Conservation (phyloP, 75 land plant species). For the Ceratopteris richardii region DNA sequence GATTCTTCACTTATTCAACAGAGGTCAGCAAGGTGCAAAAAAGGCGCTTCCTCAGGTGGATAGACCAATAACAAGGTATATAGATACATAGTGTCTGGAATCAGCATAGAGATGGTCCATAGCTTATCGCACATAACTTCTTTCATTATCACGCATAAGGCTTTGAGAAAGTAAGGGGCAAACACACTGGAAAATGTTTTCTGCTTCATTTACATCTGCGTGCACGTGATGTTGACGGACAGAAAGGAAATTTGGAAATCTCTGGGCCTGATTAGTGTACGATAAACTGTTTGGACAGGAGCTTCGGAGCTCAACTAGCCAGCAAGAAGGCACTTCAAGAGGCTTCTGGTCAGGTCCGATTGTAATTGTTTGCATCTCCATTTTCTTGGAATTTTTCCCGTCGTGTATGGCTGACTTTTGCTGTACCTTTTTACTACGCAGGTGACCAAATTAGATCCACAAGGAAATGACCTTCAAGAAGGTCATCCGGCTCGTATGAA, state of each 20-base stretch:
- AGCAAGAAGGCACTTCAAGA: background rate
- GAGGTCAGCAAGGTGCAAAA: background rate
- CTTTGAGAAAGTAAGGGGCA: no score
- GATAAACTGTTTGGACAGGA: background rate
- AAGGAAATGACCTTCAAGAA: background rate
- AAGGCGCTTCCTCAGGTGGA: slow-evolving; percentile 17
- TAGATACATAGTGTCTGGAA: background rate
- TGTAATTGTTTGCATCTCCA: background rate
- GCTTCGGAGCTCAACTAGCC: slow-evolving; percentile 2
- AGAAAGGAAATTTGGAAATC: no score
- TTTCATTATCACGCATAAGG: background rate
- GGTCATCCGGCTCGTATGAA: no score
- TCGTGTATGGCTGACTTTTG: no score
- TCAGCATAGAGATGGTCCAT: no score
- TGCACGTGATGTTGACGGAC: no score
- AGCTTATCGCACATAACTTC: no score
- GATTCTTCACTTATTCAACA: background rate
- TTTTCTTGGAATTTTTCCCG: background rate
- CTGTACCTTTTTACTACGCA: no score
- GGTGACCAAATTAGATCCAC: no score
- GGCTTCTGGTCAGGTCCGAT: background rate
- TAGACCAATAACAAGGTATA: slow-evolving; percentile 53
- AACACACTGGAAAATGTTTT: background rate
- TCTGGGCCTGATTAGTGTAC: no score
- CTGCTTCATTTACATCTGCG: background rate